Evolutionary conservation across 1,284 basidiomycete genomes (phyloP).

Genomic region (Austroboletus niveus): DNA sequence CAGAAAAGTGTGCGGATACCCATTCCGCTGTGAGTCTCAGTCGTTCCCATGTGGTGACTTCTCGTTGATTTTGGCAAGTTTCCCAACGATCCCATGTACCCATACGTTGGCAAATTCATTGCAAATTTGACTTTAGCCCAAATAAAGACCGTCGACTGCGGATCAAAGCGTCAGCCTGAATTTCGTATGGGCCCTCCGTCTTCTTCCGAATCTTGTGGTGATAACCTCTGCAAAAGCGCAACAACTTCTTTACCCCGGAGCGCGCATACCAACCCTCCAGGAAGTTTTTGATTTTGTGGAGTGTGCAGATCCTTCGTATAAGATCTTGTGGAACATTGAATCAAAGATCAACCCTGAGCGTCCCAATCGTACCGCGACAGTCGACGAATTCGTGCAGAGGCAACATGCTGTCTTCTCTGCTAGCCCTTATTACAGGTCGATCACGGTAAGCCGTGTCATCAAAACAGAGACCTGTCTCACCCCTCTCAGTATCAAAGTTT

Average conservation of each 20-base stretch:
- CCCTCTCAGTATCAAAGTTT: constrained; percentile 65
- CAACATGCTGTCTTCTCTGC: constrained; percentile 57
- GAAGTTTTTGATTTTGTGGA: constrained; percentile 75
- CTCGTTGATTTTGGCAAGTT: constrained; percentile 35
- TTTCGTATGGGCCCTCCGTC: constrained; percentile 50
- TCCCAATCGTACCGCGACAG: constrained; percentile 55
- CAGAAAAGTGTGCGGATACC: constrained; percentile 68
- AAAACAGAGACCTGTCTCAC: neutral
- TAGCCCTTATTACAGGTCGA: constrained; percentile 56
- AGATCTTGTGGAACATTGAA: constrained; percentile 75
- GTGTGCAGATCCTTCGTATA: constrained; percentile 62
- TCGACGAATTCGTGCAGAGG: constrained; percentile 63
- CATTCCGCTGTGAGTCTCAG: constrained; percentile 48
- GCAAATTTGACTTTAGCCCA: constrained; percentile 77
- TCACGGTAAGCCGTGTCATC: constrained; percentile 48
- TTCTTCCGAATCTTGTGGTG: neutral
- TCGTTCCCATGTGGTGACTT: neutral
- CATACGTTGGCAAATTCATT: constrained; percentile 73
- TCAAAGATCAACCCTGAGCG: constrained; percentile 68
- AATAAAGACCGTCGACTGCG: constrained; percentile 76
- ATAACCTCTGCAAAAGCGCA: constrained; percentile 42
- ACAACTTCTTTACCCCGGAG: constrained; percentile 63
- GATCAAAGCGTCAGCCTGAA: constrained; percentile 58
- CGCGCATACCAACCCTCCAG: constrained; percentile 66
- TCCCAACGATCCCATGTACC: constrained; percentile 55